Percentiles rank a stretch among this genome's conserved stretches.
phyloP scores from a whole-genome alignment of 1,284 basidiomycete species.

The Trichosporon asahii region DNA sequence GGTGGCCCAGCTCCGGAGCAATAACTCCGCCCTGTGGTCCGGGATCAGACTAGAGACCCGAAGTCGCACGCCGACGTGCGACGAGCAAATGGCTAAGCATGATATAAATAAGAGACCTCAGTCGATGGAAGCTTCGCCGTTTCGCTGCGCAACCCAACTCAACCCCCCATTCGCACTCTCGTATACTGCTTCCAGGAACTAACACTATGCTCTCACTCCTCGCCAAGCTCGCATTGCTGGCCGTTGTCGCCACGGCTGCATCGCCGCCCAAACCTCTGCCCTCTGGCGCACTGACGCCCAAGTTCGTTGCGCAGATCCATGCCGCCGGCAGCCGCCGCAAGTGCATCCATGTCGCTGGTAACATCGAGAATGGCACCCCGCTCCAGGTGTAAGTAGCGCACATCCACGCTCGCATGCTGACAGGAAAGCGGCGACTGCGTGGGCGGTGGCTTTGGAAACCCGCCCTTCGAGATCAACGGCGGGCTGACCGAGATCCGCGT shows the following conservation, averaged over 20 bases:
- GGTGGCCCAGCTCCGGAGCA: too few species aligned
- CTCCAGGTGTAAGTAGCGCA: background rate
- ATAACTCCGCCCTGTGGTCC: too few species aligned
- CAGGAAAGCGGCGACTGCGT: background rate
- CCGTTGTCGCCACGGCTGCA: background rate
- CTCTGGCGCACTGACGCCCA: background rate
- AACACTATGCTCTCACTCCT: background rate
- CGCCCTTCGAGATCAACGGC: background rate
- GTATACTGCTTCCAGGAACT: background rate
- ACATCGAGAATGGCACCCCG: background rate
- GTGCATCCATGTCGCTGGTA: background rate
- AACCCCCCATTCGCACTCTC: background rate
- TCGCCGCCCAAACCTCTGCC: background rate
- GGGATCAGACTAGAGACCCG: too few species aligned
- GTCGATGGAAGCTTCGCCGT: background rate
- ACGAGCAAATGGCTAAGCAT: background rate
- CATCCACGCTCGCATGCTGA: background rate
- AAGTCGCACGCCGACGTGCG: background rate
- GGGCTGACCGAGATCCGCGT: background rate
- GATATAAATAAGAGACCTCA: background rate
- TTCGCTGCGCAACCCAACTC: background rate
- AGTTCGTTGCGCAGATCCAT: background rate
- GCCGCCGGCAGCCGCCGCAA: background rate
- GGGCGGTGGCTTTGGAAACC: background rate
- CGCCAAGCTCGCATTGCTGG: background rate